Conservation (phyloP, 2,329 filamentous ascomycete genomes). For the Diaporthe destruens region DNA sequence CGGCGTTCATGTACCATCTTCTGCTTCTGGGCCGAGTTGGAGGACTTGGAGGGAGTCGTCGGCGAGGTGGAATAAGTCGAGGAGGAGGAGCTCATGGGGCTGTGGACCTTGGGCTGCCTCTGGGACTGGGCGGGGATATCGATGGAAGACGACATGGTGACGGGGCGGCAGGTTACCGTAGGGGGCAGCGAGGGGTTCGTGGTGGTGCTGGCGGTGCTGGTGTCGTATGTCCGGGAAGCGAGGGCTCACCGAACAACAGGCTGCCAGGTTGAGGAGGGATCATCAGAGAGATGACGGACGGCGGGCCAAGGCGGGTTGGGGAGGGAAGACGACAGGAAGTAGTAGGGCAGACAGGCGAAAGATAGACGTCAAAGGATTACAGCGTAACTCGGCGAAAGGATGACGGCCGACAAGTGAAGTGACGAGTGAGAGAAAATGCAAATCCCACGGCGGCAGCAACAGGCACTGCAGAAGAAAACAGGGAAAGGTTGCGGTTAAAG, state of each 20-base stretch:
- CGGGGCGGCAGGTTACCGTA: conserved; percentile 38
- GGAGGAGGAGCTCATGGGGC: conserved; percentile 62
- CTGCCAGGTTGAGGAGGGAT: conserved; percentile 18
- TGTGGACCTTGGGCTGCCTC: conserved; percentile 55
- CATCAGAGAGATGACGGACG: conserved; percentile 34
- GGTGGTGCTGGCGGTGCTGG: conserved; percentile 14
- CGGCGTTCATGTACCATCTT: conserved; percentile 66
- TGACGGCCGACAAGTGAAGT: conserved; percentile 7
- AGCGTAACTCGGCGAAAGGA: conserved; percentile 27
- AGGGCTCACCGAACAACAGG: conserved; percentile 36
- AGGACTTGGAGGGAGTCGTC: conserved; percentile 61
- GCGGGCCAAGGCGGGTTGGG: conserved; percentile 23
- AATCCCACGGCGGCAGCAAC: conserved; percentile 25
- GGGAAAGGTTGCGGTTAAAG: conserved; percentile 19
- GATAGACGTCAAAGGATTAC: conserved; percentile 16
- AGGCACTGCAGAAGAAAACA: conserved; percentile 26
- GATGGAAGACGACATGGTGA: conserved; percentile 76
- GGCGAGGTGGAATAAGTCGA: conserved; percentile 71
- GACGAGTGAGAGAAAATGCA: conserved; percentile 22
- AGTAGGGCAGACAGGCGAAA: neutral
- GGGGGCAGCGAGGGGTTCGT: conserved; percentile 21
- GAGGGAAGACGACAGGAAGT: neutral
- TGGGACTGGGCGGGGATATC: conserved; percentile 69
- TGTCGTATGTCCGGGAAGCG: conserved; percentile 20
- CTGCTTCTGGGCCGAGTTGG: conserved; percentile 55